Evolutionary conservation across 2,329 filamentous ascomycete species (phyloP), one percentile per base, ranked within the genome.

Genomic region (Peltaster fructicola): DNA sequence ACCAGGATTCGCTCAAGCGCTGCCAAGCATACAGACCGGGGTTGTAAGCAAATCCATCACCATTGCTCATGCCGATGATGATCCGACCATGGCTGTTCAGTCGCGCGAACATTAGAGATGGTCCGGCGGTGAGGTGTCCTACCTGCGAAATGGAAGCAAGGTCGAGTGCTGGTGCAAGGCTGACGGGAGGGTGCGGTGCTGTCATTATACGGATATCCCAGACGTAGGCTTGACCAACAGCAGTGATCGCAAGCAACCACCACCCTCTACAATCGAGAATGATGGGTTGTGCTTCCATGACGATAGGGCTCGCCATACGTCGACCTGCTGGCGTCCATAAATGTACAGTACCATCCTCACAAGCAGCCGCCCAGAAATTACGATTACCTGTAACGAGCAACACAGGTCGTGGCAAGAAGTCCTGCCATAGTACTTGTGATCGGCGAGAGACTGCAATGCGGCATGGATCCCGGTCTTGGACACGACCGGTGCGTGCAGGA

Each of bases 1-100:
- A 98, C 88, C 88, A 98, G 2, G 80, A 68, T 47, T 98, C 90
- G 2, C 82, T 91, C n/a, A 98, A 61, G 7, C 84, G 72, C 51
- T 95, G 85, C 88, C 88, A 98, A 6, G 73, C 68, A 50, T 72
- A 85, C 74, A 98, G 78, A 10, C 65, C 63, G 1, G 76, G 68
- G 2, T 79, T 79, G 52, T 98, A 98, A 26, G 73, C 73, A 52
- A 82, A 98, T 2, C 88, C 88, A 40, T 98, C 85, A 11, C 88
- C 88, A 40, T 93, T 95, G 13, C 76, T 88, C 30, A 98, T 63
- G 0, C 81, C 88, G n/a, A 95, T 68, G 13, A 95, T 63, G 11
- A 95, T 66, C 21, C 81, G 67, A 2, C 88, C 90, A 26, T 72
- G 73, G 0, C 79, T 81, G 48, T 93, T 98, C 26, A 98, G 63